Percentiles rank a stretch among this genome's conserved stretches.
Conservation (phyloP, 177 flowering plant species). For the Telopea speciosissima region DNA sequence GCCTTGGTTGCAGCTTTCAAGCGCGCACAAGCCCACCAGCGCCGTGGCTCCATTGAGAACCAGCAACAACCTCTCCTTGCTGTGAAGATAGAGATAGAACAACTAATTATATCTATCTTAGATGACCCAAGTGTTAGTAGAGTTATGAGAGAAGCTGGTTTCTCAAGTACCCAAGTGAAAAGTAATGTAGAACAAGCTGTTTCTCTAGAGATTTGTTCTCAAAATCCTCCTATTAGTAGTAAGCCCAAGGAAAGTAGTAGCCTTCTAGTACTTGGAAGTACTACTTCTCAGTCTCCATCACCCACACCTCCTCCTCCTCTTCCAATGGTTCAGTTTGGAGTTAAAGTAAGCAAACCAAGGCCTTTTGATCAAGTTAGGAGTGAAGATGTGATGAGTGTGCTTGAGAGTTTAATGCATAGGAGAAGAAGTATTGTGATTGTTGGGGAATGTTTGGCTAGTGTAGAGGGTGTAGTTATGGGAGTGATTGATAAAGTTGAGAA, state of each 20-base stretch:
- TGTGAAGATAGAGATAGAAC: constrained; percentile 86
- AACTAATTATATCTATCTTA: constrained; percentile 81
- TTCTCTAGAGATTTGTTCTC: constrained; percentile 51
- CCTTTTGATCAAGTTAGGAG: constrained; percentile 28
- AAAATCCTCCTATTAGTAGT: constrained; percentile 19
- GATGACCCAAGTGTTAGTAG: constrained; percentile 99
- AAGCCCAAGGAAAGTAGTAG: constrained; percentile 38
- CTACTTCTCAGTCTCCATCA: constrained; percentile 17
- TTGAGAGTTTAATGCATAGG: constrained; percentile 50
- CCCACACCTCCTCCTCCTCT: constrained; percentile 4
- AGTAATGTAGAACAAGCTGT: constrained; percentile 75
- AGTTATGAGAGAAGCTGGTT: constrained; percentile 98
- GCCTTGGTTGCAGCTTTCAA: constrained; percentile 95
- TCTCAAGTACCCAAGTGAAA: constrained; percentile 88
- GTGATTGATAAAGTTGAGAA: constrained; percentile 57
- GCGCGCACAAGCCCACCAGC: constrained; percentile 94
- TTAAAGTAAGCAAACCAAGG: constrained; percentile 17
- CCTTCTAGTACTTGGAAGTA: constrained; percentile 20
- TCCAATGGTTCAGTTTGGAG: constrained; percentile 16
- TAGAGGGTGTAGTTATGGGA: constrained; percentile 52
- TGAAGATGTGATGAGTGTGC: constrained; percentile 52
- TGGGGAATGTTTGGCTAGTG: constrained; percentile 54
- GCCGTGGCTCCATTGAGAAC: constrained; percentile 85
- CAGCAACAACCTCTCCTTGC: constrained; percentile 87
- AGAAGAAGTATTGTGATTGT: constrained; percentile 57